Base-by-base conservation (phyloP, 2,329 filamentous ascomycete species). In the Claviceps sorghi region DNA sequence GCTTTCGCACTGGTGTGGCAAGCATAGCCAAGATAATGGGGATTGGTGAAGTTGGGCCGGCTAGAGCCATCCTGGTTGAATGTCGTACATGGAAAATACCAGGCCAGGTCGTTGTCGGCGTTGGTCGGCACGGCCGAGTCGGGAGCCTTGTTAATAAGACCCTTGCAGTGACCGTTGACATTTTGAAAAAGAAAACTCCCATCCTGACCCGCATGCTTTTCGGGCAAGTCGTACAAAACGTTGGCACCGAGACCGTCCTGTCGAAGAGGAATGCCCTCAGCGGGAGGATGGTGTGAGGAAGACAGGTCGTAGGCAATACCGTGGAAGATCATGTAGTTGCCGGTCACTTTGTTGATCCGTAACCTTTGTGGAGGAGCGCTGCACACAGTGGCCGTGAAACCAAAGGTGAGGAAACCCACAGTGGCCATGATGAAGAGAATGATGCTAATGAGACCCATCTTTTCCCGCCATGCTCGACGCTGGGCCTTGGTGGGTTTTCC, bases 171-270 rank as follows among this genome's bases (percentile, higher is more conserved):
- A 48, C 93, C 94, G 61, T 98, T 98, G 67, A 98, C 93, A 59
- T 97, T 95, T 66, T 98, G 93, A 70, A 98, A 98, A 63, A 98
- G 71, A 65, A 98, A 98, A 64, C 90, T 97, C 53, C 88, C 91
- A 64, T 98, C 94, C 67, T 86, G 79, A n/a, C 90, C 93, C 52
- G 83, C 84, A 60, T 91, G 81, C 63, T 87, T 87, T 59, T 84
- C 79, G 1, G 83, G 77, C n/a, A 95, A 71, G 64, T 96, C 89
- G 62, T 82, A 97, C 15, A 98, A 73, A 26, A 98, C 82, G 61
- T 97, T 96, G 29, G 86, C 74, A 32, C 76, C 78, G 2, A 65
- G 59, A 19, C 72, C 72, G 54, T 76, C 70, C 11, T 57, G 51
- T 34, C 66, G 65, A 15, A 72, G 65, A 1, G 86, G 79, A 58